Evolutionary conservation across 768 basidiomycete species (phyloP).

Genomic region (Rhodotorula graminis): DNA sequence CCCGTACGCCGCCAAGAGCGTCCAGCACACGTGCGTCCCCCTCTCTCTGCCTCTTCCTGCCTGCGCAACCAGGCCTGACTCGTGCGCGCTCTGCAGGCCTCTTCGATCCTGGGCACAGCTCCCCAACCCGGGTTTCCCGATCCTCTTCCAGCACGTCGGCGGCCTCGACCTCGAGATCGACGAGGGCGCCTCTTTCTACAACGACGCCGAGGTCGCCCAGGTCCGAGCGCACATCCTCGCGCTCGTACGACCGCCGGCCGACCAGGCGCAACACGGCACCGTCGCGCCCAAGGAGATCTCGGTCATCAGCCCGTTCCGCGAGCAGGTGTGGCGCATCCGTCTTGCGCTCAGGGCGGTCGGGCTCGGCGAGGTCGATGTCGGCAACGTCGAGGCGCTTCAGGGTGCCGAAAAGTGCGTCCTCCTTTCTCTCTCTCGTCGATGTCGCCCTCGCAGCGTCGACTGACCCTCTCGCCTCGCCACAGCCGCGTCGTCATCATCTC

Average conservation of each 20-base stretch:
- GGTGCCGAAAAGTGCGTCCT: slow-evolving; percentile 45
- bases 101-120: slow-evolving; percentile 41
- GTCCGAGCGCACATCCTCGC: slow-evolving; percentile 39
- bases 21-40: slow-evolving; percentile 9
- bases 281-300: slow-evolving; percentile 44
- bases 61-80: too few species aligned
- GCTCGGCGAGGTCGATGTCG: slow-evolving; percentile 46
- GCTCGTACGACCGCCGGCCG: slow-evolving; percentile 3
- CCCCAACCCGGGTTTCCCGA: slow-evolving; percentile 43
- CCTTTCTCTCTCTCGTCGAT: neutral
- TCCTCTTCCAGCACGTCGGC: slow-evolving; percentile 43
- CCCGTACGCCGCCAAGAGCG: slow-evolving; percentile 40
- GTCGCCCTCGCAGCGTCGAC: neutral
- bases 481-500: slow-evolving; percentile 42
- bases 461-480: neutral
- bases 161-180: slow-evolving; percentile 46
- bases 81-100: neutral
- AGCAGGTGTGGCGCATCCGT: slow-evolving; percentile 48
- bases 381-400: slow-evolving; percentile 48
- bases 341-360: slow-evolving; percentile 40
- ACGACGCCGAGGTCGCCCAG: slow-evolving; percentile 42
- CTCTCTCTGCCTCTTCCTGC: too few species aligned
- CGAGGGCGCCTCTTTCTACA: slow-evolving; percentile 47
- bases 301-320: slow-evolving; percentile 48
- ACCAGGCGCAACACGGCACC: slow-evolving; percentile 21